Conservation (phyloP, 192 early-diverging fungal species). For the Backusella liffmaniae region DNA sequence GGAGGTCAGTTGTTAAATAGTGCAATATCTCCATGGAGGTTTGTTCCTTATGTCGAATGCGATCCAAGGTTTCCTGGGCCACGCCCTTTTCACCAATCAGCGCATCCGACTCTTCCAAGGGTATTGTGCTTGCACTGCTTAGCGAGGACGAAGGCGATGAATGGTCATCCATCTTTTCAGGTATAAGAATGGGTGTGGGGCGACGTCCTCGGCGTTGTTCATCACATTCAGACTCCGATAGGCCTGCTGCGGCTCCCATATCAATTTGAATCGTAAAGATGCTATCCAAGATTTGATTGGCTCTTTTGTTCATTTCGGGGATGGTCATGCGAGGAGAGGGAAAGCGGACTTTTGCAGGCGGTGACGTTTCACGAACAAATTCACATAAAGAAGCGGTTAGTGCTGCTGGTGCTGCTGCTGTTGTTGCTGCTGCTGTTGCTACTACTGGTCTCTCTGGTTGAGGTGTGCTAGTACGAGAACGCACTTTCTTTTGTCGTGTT, state of each 20-base stretch:
- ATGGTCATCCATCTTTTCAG: neutral
- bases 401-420: neutral
- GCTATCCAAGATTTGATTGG: constrained; percentile 64
- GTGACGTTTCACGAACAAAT: constrained; percentile 20
- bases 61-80: neutral
- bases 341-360: constrained; percentile 49
- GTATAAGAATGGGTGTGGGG: constrained; percentile 21
- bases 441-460: neutral
- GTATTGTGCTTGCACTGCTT: constrained; percentile 35
- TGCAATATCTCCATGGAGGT: constrained; percentile 50
- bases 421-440: neutral
- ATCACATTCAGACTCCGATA: neutral
- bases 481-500: neutral
- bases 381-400: neutral
- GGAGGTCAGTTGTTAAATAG: constrained; percentile 47
- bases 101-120: constrained; percentile 16
- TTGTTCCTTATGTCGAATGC: constrained; percentile 1
- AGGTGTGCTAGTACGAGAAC: constrained; percentile 19
- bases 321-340: constrained; percentile 53
- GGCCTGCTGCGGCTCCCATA: constrained; percentile 20
- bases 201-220: neutral
- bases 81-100: neutral
- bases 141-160: constrained; percentile 29
- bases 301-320: constrained; percentile 66
- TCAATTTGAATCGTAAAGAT: constrained; percentile 50